Evolutionary conservation across 2,329 filamentous ascomycete species (phyloP), one percentile per base, ranked within the genome.

Genomic region (Aspergillus pseudoterreus): DNA sequence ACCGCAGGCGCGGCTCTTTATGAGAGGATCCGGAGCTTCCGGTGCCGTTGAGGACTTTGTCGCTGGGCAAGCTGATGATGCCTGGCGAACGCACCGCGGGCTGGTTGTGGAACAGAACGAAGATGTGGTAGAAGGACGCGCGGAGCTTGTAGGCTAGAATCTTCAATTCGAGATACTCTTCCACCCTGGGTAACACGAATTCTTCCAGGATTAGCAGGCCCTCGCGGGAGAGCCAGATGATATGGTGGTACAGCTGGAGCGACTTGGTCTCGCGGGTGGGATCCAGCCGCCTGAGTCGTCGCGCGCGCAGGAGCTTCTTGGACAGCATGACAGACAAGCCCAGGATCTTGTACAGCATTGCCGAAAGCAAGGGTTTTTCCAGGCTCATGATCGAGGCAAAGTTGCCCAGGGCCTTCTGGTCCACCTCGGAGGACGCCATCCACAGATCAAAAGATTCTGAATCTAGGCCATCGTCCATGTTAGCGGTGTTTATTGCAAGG

Each of bases 401-500:
- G 67, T 85, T 86, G 74, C 90, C 91, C 65, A 99, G 81, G 74
- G 95, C 96, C 76, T 97, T 99, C 76, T 96, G 92, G 72, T 99
- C 94, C 56, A 97, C 90, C 75, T 96, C 90, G 55, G 91, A 94
- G 68, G 92, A 94, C 75, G 94, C 94, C 94, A 97, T 99, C 70
- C 72, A 74, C 68, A 71, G 63, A 60, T 60, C 62, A 52, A 73
- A 63, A 32, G 64, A 54, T 19, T 58, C 63, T 41, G 68, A 56
- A 44, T 64, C 66, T 61, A 62, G 58, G 57, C 56, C 64, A 57
- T 59, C 56, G 52, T 56, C 50, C 56, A 50, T 51, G 60, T 71
- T 63, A 66, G 70, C 64, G 58, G 67, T 54, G 15, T 57, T 32
- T 47, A 50, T 54, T 24, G 17, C 41, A n/a, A 51, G 43, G 41